These are phyloP conservation scores for Umbelopsis isabellina DNA, from an alignment of 192 early-diverging fungal species.

Conservation along the genomic window DNA sequence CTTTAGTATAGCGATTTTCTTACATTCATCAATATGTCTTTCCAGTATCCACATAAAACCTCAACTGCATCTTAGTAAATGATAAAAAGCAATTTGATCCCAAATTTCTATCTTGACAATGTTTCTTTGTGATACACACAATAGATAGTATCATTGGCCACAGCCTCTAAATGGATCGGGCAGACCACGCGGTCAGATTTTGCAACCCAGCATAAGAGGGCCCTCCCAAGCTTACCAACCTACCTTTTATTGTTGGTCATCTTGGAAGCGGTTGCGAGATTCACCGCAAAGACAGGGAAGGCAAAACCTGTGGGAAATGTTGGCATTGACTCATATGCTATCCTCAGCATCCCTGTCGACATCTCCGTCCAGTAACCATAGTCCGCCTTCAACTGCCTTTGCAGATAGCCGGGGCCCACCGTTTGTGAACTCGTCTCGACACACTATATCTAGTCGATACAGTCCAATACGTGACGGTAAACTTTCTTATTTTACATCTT, in stretches of 20 bases:
- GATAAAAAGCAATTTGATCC: too few species aligned
- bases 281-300: too few species aligned
- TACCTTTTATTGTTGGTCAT: too few species aligned
- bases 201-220: too few species aligned
- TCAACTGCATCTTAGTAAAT: too few species aligned
- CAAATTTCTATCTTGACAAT: not conserved
- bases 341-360: slow-evolving; percentile 13
- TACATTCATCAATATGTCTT: too few species aligned
- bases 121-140: not conserved
- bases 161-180: not conserved
- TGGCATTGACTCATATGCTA: slow-evolving; percentile 17
- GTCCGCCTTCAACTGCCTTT: slow-evolving; percentile 7
- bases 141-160: not conserved
- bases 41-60: too few species aligned
- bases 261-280: too few species aligned
- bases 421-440: not conserved
- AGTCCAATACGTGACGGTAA: slow-evolving; percentile 14
- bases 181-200: slow-evolving; percentile 1
- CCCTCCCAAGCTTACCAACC: too few species aligned
- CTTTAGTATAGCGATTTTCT: too few species aligned
- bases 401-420: not conserved
- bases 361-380: slow-evolving; percentile 22
- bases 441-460: not conserved
- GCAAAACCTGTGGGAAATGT: not conserved
- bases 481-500: too few species aligned